Evolutionary conservation across 1,284 basidiomycete species (phyloP), one percentile per base, ranked within the genome.

Genomic region (Trametes hirsuta): DNA sequence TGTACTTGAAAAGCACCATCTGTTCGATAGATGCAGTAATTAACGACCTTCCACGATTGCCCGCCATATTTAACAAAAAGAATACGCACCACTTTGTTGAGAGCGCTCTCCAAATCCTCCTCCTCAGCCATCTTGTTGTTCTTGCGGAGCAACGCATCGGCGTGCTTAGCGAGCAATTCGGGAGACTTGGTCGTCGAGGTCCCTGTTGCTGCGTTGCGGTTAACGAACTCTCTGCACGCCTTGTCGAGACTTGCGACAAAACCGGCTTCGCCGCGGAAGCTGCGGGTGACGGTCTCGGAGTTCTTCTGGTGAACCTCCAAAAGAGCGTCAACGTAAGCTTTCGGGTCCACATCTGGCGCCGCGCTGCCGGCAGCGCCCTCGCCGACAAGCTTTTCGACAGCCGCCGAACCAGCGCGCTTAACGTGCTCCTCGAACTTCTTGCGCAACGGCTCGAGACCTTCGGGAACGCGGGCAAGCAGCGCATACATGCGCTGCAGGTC

Each of bases 1-100:
- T 91, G 75, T 98, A 99, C 77, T 98, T 98, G 90, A 99, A 99
- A 52, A 99, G 82, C 46, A 96, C 83, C 97, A 98, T 98, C 95
- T 97, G 39, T 9, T 39, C 2, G 35, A 30, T 11, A 11, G 54
- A 41, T 35, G 40, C 30, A 8, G 47, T 8, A 35, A 49, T 49
- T 24, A 58, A 50, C 15, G 9, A 6, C n/a, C 11, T 34, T 40
- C 30, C 5, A 11, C 15, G 4, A n/a, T 9, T 25, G n/a, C 35
- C 6, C 37, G 12, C 50, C 9, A 40, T 18, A 0, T 10, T 15
- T 37, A 9, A 30, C 10, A 11, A 12, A 22, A 18, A 37, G 6
- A 4, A n/a, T 46, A 81, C 90, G 40, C 77, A 96, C 95, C 69
- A 95, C 93, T 71, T 95, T 91, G 75, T 95, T 93, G 47, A 99